Percentiles rank a stretch among this genome's conserved stretches.
These are phyloP conservation scores for Cercospora canescens DNA, from an alignment of 2,329 filamentous ascomycete genomes.

Conservation along the genomic window DNA sequence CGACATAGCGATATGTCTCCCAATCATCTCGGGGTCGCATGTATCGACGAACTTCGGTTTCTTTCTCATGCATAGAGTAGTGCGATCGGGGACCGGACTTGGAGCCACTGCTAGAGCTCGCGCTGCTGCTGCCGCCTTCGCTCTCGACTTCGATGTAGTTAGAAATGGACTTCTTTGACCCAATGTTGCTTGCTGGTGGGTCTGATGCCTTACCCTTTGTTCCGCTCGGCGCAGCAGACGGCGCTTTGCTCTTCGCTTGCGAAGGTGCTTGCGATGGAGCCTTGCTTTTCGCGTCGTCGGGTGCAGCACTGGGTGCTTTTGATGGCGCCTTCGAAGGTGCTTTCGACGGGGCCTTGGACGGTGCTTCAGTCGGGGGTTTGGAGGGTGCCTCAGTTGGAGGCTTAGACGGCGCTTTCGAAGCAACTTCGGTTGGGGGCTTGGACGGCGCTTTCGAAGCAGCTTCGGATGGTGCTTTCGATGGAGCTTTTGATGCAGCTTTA, in stretches of 20 bases:
- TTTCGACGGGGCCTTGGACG: slow-evolving; percentile 19
- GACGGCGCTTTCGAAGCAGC: slow-evolving; percentile 16
- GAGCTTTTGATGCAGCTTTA: neutral
- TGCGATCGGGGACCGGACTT: slow-evolving; percentile 12
- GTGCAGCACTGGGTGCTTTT: slow-evolving; percentile 18
- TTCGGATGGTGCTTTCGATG: slow-evolving; percentile 11
- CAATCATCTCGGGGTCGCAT: slow-evolving; percentile 38
- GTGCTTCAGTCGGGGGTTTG: slow-evolving; percentile 16
- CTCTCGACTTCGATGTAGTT: slow-evolving; percentile 48
- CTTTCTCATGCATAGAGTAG: slow-evolving; percentile 44
- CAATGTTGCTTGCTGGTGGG: neutral
- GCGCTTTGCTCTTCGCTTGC: slow-evolving; percentile 27
- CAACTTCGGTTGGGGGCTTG: neutral
- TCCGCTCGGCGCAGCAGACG: slow-evolving; percentile 19
- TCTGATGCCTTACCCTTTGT: slow-evolving; percentile 20
- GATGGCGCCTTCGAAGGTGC: slow-evolving; percentile 30
- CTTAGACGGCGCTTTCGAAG: slow-evolving; percentile 18
- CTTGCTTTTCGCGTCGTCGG: slow-evolving; percentile 12
- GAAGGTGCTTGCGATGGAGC: slow-evolving; percentile 25
- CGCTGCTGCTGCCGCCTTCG: slow-evolving; percentile 25
- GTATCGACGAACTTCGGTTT: slow-evolving; percentile 44
- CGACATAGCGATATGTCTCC: slow-evolving; percentile 50
- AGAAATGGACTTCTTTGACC: slow-evolving; percentile 19
- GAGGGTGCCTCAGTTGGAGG: slow-evolving; percentile 16
- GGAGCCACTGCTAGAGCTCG: slow-evolving; percentile 13